Percentiles rank a stretch among this genome's conserved stretches.
These are phyloP conservation scores for Saccharum officinarum DNA, from an alignment of 176 grass and related monocot species.

Conservation along the genomic window DNA sequence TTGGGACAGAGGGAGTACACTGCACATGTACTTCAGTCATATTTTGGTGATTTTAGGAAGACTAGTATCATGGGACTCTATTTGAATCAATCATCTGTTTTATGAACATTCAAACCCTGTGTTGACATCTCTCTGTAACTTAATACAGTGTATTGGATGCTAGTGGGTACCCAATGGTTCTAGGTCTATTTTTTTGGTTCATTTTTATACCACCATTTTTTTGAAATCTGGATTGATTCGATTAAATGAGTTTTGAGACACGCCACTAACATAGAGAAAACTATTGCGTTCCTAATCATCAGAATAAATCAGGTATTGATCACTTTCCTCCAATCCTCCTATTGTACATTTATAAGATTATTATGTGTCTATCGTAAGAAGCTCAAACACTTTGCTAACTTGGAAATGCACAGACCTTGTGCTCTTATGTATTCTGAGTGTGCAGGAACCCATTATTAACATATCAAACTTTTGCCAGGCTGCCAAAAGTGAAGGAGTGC, in stretches of 20 bases:
- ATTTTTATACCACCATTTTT: not conserved
- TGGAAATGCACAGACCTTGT: not conserved
- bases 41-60: not conserved
- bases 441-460: not conserved
- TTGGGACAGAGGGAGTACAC: not conserved
- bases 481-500: conserved; percentile 81
- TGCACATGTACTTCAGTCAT: not conserved
- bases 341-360: not conserved
- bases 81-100: conserved; percentile 8
- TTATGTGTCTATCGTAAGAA: not conserved
- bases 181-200: not conserved
- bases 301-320: not conserved
- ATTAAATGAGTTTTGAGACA: not conserved
- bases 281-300: not conserved
- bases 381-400: not conserved
- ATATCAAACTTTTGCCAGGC: conserved; percentile 43
- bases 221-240: not conserved
- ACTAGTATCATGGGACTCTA: not conserved
- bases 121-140: not conserved
- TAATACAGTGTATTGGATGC: not conserved
- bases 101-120: not conserved
- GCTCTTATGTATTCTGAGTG: conserved; percentile 4
- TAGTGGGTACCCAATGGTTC: not conserved
- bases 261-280: not conserved
- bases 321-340: not conserved